Evolutionary conservation across 2,329 filamentous ascomycete genomes (phyloP).

Genomic region (Penicillium brasilianum): DNA sequence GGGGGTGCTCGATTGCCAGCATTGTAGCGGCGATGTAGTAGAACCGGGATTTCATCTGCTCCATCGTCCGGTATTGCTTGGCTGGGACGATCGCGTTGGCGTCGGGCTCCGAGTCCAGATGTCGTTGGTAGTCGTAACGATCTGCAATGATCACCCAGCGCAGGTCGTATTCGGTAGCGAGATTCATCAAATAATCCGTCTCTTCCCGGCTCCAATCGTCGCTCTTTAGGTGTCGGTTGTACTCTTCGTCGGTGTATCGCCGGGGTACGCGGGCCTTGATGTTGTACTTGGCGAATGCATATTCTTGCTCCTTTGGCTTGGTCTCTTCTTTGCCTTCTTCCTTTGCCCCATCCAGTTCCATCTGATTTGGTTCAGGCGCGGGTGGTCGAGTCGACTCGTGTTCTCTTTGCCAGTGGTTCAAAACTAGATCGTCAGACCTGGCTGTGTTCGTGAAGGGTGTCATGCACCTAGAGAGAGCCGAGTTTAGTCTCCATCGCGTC

Average conservation of each 20-base stretch:
- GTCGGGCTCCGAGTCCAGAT: constrained; percentile 35
- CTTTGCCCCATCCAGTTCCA: constrained; percentile 48
- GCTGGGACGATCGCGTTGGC: constrained; percentile 43
- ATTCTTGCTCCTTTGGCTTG: constrained; percentile 51
- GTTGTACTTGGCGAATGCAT: constrained; percentile 83
- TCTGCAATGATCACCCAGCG: constrained; percentile 93
- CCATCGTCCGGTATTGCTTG: constrained; percentile 69
- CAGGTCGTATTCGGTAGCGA: constrained; percentile 79
- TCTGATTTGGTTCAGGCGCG: constrained; percentile 43
- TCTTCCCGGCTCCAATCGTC: constrained; percentile 89
- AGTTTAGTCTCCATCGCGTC: constrained; percentile 51
- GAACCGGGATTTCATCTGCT: constrained; percentile 89
- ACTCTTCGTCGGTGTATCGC: constrained; percentile 82
- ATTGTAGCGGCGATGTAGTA: constrained; percentile 84
- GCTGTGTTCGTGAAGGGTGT: constrained; percentile 77
- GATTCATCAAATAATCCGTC: constrained; percentile 83
- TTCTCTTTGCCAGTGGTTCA: constrained; percentile 82
- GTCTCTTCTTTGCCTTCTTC: constrained; percentile 42
- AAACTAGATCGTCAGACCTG: constrained; percentile 70
- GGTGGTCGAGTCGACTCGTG: constrained; percentile 50
- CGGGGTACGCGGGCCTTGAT: constrained; percentile 76
- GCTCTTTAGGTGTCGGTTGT: constrained; percentile 73
- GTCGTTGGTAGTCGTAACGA: constrained; percentile 73
- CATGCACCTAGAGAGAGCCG: constrained; percentile 66
- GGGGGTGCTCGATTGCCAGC: constrained; percentile 78